phyloP scores from a whole-genome alignment of 2,329 filamentous ascomycete species.

The Ophiostoma ulmi region DNA sequence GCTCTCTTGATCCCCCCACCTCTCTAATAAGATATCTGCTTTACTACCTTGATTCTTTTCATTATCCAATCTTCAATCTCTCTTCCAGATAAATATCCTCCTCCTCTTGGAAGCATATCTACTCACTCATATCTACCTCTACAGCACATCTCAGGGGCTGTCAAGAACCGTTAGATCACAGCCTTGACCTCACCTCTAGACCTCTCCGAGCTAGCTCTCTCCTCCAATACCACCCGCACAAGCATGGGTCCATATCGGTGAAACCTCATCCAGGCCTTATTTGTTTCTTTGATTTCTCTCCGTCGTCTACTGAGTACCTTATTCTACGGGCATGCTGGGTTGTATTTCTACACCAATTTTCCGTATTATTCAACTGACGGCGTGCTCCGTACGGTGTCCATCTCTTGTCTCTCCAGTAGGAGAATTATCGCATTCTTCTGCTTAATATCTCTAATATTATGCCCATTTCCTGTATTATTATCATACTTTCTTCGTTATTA shows the following conservation, averaged over 20 bases:
- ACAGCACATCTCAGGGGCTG: background rate
- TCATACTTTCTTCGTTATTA: background rate
- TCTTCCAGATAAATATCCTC: no score
- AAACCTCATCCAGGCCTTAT: background rate
- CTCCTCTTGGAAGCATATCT: background rate
- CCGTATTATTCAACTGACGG: constrained; percentile 3
- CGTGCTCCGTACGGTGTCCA: background rate
- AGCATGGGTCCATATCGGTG: background rate
- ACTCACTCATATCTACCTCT: background rate
- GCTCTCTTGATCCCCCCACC: no score
- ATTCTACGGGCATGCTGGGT: background rate
- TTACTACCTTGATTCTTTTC: background rate
- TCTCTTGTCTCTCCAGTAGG: background rate
- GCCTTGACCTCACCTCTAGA: constrained; percentile 12
- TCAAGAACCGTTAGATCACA: constrained; percentile 10
- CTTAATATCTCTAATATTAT: background rate
- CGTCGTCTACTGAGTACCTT: no score
- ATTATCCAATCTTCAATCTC: background rate
- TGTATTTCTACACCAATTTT: constrained; percentile 5
- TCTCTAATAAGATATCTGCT: no score
- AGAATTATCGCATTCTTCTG: background rate
- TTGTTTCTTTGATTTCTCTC: background rate
- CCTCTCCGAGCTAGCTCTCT: constrained; percentile 11
- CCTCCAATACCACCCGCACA: background rate
- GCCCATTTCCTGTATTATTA: background rate